A percentile compares a stretch with the other conserved stretches of the same genome.
phyloP scores from a whole-genome alignment of 2,329 filamentous ascomycete species.

The Colletotrichum theobromicola region DNA sequence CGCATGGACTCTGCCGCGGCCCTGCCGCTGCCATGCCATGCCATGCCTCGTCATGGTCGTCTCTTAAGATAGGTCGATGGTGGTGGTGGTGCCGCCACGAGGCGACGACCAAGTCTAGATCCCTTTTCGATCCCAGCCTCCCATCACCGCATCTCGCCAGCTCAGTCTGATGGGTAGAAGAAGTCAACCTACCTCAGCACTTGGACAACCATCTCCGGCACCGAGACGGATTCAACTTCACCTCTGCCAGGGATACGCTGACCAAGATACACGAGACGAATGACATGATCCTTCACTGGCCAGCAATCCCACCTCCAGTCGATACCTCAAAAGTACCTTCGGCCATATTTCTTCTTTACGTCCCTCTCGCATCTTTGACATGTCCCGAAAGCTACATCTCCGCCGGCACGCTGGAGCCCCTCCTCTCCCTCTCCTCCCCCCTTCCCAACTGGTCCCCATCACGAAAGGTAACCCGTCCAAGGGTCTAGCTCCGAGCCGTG shows the following conservation, averaged over 20 bases:
- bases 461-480: not conserved
- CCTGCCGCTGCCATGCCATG: not conserved
- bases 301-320: too few relatives aligned
- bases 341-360: conserved; percentile 3
- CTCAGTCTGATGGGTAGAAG: not conserved
- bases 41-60: not conserved
- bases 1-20: not conserved
- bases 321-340: not conserved
- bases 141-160: not conserved
- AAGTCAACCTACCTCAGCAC: not conserved
- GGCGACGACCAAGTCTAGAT: not conserved
- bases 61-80: not conserved
- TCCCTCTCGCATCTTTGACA: not conserved
- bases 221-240: not conserved
- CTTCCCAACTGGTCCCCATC: not conserved
- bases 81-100: conserved; percentile 2
- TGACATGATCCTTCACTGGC: not conserved
- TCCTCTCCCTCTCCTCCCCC: not conserved
- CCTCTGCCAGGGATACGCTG: not conserved
- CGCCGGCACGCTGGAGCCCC: not conserved
- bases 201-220: not conserved
- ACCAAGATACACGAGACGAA: not conserved
- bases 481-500: not conserved
- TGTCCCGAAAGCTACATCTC: not conserved
- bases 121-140: not conserved